Base-by-base conservation (phyloP, 805 yeast species). In the Candida taoyuanica region DNA sequence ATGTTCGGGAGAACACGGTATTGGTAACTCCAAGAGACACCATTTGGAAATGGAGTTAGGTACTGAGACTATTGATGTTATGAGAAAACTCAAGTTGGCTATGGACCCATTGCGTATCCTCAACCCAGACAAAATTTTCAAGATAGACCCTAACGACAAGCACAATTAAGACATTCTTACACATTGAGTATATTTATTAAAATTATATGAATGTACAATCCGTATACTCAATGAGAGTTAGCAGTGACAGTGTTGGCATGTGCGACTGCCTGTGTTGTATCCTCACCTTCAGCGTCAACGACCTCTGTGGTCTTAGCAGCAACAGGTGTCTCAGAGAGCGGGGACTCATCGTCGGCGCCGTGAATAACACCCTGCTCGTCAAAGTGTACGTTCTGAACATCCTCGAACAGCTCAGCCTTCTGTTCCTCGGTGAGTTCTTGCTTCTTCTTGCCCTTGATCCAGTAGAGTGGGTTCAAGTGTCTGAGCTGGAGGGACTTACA, bases 1-100 rank as follows among this genome's bases (percentile, higher is more conserved):
- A 1, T 78, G 86, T 46, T 81, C 87, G 5, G 95, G 95, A 15
- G 95, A 85, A 52, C 95, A 85, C 52, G 95, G 95, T 2, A 74
- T 85, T 33, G 95, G 95, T 2, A 68, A 76, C 29, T 86, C 88
- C 20, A 85, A 85, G 56, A 63, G 88, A 46, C 70, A 70, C 23
- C 76, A 70, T 39, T 58, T 85, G 28, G 66, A 68, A 26, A 61
- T 65, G 44, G 95, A 85, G 56, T 59, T 85, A 21, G 93, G 91
- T 2, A 63, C 65, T 3, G 81, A 73, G 2, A 72, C 93, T 0
- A 71, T 85, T 17, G 75, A 74, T 48, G 58, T 79, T 27, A 85
- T 85, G 95, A 72, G 93, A 54, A 74, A 71, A 36, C 58, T 85
- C 35, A 85, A 85, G 55, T 53, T 81, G 47, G 76, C 88, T 0